Conservation (phyloP, 345 rosid genomes). For the Chamaenerion angustifolium region DNA sequence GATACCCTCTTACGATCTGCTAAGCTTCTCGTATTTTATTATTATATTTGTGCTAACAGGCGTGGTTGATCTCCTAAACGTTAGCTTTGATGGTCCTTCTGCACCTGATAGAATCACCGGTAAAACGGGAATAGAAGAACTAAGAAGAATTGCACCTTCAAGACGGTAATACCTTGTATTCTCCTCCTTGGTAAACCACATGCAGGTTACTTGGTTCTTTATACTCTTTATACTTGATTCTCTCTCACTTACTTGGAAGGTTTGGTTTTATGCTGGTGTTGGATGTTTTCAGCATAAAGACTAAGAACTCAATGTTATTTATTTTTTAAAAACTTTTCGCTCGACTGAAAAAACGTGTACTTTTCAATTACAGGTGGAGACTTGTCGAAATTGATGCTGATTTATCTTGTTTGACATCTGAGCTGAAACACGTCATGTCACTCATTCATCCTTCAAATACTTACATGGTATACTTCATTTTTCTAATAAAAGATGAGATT, state of each 20-base stretch:
- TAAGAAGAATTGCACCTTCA: slow-evolving; percentile 46
- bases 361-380: slow-evolving; percentile 57
- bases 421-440: slow-evolving; percentile 64
- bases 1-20: too few species aligned
- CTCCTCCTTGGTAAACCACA: background rate
- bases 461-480: slow-evolving; percentile 50
- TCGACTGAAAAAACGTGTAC: background rate
- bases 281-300: too few species aligned
- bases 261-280: too few species aligned
- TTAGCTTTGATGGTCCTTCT: slow-evolving; percentile 75
- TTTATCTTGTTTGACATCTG: slow-evolving; percentile 43
- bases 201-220: too few species aligned
- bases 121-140: slow-evolving; percentile 62
- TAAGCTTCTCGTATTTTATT: slow-evolving; percentile 1
- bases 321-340: background rate
- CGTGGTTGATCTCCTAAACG: slow-evolving; percentile 81
- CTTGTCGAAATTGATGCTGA: slow-evolving; percentile 86
- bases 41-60: slow-evolving; percentile 24
- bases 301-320: too few species aligned
- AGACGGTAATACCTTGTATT: slow-evolving; percentile 40
- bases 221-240: too few species aligned
- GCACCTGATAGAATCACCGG: slow-evolving; percentile 94
- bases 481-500: background rate
- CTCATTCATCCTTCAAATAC: slow-evolving; percentile 83
- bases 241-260: background rate